Evolutionary conservation across 2,329 filamentous ascomycete genomes (phyloP).

Genomic region (Lasiodiplodia sp.): DNA sequence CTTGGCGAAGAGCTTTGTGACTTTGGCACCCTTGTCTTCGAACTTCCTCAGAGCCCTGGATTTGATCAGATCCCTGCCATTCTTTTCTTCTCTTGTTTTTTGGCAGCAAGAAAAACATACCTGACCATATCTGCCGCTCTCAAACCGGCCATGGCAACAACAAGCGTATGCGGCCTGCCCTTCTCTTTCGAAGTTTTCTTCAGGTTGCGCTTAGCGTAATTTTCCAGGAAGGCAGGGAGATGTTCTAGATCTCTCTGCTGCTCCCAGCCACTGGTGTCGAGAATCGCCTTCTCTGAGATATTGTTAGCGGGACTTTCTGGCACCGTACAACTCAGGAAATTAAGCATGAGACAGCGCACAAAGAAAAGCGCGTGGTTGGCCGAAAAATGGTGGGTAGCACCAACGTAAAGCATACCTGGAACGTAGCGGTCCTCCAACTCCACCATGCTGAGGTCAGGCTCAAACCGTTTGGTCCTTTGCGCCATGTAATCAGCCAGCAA

Average conservation of each 20-base stretch:
- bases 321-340: constrained; percentile 31
- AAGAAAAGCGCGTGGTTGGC: background rate
- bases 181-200: constrained; percentile 69
- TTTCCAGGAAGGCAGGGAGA: constrained; percentile 79
- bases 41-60: constrained; percentile 71
- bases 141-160: constrained; percentile 84
- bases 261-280: constrained; percentile 79
- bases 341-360: background rate
- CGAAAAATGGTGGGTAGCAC: background rate
- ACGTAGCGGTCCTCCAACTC: constrained; percentile 86
- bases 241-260: constrained; percentile 73
- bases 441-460: constrained; percentile 79
- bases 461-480: constrained; percentile 78
- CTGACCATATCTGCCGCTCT: constrained; percentile 84
- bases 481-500: constrained; percentile 86
- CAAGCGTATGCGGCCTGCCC: constrained; percentile 75
- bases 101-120: constrained; percentile 48
- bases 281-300: constrained; percentile 71
- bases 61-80: constrained; percentile 42
- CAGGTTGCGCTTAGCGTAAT: constrained; percentile 67
- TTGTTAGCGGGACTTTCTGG: constrained; percentile 1
- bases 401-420: constrained; percentile 64
- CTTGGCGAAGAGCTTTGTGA: constrained; percentile 96
- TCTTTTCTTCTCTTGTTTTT: constrained; percentile 1
- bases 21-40: constrained; percentile 76